Base-by-base conservation (phyloP, 1,139 yeast species). In the Candida sp. region DNA sequence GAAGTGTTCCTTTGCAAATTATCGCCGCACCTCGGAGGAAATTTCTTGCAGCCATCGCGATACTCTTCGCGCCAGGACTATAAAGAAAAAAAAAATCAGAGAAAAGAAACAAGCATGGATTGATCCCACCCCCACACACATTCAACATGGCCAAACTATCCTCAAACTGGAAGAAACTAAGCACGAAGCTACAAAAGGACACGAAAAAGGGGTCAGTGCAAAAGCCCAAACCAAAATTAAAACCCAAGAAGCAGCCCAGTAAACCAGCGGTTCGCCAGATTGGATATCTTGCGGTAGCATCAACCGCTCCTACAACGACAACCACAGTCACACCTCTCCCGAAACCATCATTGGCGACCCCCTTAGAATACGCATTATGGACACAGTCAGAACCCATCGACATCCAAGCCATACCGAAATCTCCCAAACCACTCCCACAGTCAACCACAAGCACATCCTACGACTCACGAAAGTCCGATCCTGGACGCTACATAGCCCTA, bases 401-500 rank as follows among this genome's bases (percentile, higher is more conserved):
- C 11, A 48, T 53, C 12, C 39, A 50, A 2, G 62, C 62, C 40
- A 48, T 68, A 26, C 51, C 57, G 8, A 40, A 51, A 32, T 37
- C 41, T 42, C 42, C 50, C 11, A 30, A 37, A 17, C 47, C 23
- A 23, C 22, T 48, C 17, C 49, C 47, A 23, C 54, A 50, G 8
- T 37, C 49, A 12, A 5, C 35, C n/a, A 5, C 49, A 12, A 2
- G 12, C n/a, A 5, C 27, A 1, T 38, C 41, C 2, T 38, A 52
- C 22, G 63, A 63, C 33, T 45, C 55, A 31, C 61, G 69, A 32
- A 75, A 73, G 52, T 58, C 49, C 45, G 80, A 76, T 46, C 76
- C 83, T 1, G 97, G 97, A 0, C 87, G 81, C 60, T 91, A 81
- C 58, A 59, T 93, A 6, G 92, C 97, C 0, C 81, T 93, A 53